Base-by-base conservation (phyloP, 1,139 yeast species). In the Pichiaceae sp. region DNA sequence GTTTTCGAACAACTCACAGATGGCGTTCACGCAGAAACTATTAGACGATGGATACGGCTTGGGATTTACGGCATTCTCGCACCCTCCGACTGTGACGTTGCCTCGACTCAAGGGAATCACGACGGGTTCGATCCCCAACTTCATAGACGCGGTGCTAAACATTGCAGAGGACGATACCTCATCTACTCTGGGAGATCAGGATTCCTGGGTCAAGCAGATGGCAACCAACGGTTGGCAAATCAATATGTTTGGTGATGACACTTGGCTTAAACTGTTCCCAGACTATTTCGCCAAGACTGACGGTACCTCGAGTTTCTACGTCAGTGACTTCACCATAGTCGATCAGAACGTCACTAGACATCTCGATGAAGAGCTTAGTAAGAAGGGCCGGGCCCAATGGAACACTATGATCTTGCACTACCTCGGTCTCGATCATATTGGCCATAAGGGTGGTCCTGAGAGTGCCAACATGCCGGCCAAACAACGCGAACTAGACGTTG, bases 191-290 rank as follows among this genome's bases (percentile, higher is more conserved):
- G 67, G 74, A 1, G 72, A 70, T 36, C 94, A 83, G 48, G 98
- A 93, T 56, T 82, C 93, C 15, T 89, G 97, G 96, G 56, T 89
- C 11, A 63, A 67, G 29, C 97, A 91, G 54, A 66, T 87, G 59
- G 38, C 36, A 31, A 27, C 37, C 12, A 39, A 55, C 2, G 63
- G 62, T 23, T 71, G 70, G 48, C 68, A 60, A 37, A 64, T 91
- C 29, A 80, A 86, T 52, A 86, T 91, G 72, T 91, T 74, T 62
- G 99, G 99, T 19, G 98, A 91, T 57, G 98, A 91, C 54, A 91
- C 98, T 1, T 93, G 98, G 99, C 62, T 89, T 46, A 89, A 87
- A 53, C 66, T 91, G 33, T 93, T 87, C 48, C 91, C 91, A 0
- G 64, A 60, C 3, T 68, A 68, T 46, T 89, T 91, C 52, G 65